phyloP scores from a whole-genome alignment of 2,329 filamentous ascomycete genomes.

The Phaeoacremonium minimum region DNA sequence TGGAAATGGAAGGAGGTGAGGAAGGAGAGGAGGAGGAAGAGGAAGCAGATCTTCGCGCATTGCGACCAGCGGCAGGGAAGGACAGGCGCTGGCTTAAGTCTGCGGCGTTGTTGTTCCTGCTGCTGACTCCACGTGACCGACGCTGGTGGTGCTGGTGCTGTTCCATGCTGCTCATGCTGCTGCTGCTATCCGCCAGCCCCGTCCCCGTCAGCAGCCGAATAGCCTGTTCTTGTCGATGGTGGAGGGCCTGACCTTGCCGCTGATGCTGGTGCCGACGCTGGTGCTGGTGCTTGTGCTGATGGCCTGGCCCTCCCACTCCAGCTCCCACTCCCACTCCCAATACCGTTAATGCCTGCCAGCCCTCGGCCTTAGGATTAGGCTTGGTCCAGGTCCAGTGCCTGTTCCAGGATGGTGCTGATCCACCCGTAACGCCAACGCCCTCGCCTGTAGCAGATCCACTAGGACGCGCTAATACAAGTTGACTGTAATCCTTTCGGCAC shows the following conservation, averaged over 20 bases:
- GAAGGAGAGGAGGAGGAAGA: too few species aligned
- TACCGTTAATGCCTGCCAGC: too few species aligned
- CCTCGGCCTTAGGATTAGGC: too few species aligned
- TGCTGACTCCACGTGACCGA: constrained; percentile 22
- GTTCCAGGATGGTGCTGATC: too few species aligned
- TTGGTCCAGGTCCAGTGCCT: too few species aligned
- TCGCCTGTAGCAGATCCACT: constrained; percentile 6
- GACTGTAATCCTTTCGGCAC: constrained; percentile 8
- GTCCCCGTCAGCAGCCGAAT: constrained; percentile 5
- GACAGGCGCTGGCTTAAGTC: constrained; percentile 1
- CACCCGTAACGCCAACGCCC: neutral
- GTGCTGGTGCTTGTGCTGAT: too few species aligned
- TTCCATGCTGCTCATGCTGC: constrained; percentile 8
- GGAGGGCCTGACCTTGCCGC: constrained; percentile 8
- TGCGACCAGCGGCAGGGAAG: constrained; percentile 3
- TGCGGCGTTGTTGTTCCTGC: constrained; percentile 10
- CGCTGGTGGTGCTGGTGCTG: constrained; percentile 12
- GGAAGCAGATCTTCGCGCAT: constrained; percentile 1
- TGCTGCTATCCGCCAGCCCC: constrained; percentile 7
- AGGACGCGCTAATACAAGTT: constrained; percentile 5
- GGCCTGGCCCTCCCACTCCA: neutral
- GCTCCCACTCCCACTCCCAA: too few species aligned
- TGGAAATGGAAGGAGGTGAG: too few species aligned
- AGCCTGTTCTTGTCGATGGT: constrained; percentile 7
- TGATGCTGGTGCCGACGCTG: constrained; percentile 1